Base-by-base conservation (phyloP, 345 rosid genomes). In the Odontarrhena argentea region DNA sequence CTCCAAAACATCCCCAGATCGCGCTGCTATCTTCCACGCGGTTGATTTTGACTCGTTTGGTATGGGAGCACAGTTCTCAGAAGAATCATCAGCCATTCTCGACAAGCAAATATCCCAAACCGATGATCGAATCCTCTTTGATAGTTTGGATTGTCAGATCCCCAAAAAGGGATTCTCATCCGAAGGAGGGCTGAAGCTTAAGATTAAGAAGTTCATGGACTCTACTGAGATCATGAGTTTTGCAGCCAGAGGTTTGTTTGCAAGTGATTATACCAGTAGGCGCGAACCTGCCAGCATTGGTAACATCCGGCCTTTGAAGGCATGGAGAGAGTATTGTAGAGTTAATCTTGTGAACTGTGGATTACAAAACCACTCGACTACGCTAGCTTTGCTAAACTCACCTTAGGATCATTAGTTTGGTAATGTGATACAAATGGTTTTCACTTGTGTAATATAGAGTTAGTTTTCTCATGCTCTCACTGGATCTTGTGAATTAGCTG, bases 191-290 rank as follows among this genome's bases (percentile, higher is more conserved):
- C 47, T 78, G 36, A 62, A 79, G 49, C 36, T 83, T 4, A 82
- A 83, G 71, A 77, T 87, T 50, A 80, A 80, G 44, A 80, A 82
- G 55, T 80, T 56, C 9, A 50, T 81, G 78, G 85, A 84, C 53
- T 81, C 89, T 5, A 73, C 82, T 0, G 92, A 90, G 70, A 75
- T 88, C 2, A 74, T 90, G 83, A 88, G 94, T 10, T 93, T 93
- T 3, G 92, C 98, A 0, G 97, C 98, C 4, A 86, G 77, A 72
- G 89, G 83, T 30, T 57, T 90, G 51, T 81, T 90, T 63, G 9
- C 53, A 73, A 87, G 64, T 26, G n/a, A 18, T 24, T 26, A 74
- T 22, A 56, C 66, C 63, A 38, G 55, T 3, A 68, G 67, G 41
- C 75, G 47, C 44, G 56, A 42, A 24, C 11, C 24, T 25, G 47